Conservation (phyloP, 305 asterid species). For the Monarda citriodora region DNA sequence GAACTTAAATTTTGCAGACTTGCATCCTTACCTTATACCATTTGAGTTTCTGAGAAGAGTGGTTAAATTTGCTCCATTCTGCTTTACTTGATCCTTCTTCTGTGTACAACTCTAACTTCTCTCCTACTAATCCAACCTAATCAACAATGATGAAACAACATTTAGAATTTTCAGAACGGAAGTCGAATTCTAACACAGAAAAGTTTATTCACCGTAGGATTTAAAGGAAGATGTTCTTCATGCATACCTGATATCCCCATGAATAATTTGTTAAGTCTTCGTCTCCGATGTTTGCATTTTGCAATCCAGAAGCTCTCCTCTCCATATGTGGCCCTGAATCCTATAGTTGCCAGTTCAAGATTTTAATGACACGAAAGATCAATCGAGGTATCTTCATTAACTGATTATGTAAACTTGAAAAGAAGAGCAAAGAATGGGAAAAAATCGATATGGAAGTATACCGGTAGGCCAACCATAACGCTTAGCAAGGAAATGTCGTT, state of each 20-base stretch:
- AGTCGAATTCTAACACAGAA: not conserved
- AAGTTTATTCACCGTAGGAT: not conserved
- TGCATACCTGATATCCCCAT: constrained; percentile 91
- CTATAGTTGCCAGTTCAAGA: constrained; percentile 23
- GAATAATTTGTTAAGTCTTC: constrained; percentile 36
- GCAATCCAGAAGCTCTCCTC: constrained; percentile 54
- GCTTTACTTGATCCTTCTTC: constrained; percentile 40
- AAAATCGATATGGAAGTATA: constrained; percentile 21
- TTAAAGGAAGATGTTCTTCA: not conserved
- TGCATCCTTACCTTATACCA: constrained; percentile 80
- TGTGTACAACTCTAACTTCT: constrained; percentile 49
- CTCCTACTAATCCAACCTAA: constrained; percentile 89
- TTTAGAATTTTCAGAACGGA: not conserved
- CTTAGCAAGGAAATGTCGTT: constrained; percentile 82
- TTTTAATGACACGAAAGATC: not conserved
- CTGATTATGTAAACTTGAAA: not conserved
- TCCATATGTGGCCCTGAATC: constrained; percentile 89
- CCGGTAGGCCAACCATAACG: constrained; percentile 84
- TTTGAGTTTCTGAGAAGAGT: constrained; percentile 53
- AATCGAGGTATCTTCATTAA: not conserved
- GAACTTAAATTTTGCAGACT: not conserved
- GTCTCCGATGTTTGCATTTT: constrained; percentile 37
- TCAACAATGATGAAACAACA: not conserved
- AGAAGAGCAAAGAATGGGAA: not conserved
- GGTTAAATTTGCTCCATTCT: constrained; percentile 46